A percentile compares a stretch with the other conserved stretches of the same genome.
These are phyloP conservation scores for Aphanomyces cochlioides DNA, from an alignment of 352 stramenopile species.

Conservation along the genomic window DNA sequence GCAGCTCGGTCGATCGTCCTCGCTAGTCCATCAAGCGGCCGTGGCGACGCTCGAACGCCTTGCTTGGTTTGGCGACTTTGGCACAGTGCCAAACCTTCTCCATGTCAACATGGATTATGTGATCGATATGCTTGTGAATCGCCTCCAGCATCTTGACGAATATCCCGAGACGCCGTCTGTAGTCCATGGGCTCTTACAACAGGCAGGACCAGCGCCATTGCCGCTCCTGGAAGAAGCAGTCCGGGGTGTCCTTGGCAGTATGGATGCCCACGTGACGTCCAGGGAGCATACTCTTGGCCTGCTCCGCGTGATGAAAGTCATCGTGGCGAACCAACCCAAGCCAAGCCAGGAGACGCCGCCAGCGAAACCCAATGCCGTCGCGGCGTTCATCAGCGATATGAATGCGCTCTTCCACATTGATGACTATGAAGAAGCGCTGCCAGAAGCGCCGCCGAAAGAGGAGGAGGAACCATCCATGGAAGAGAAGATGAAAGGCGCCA, in stretches of 20 bases:
- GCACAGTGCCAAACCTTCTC: slow-evolving; percentile 58
- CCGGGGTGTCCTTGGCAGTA: slow-evolving; percentile 56
- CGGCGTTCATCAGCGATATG: slow-evolving; percentile 63
- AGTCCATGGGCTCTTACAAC: slow-evolving; percentile 61
- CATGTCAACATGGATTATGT: slow-evolving; percentile 87
- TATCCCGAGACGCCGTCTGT: slow-evolving; percentile 75
- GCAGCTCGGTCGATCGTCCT: slow-evolving; percentile 57
- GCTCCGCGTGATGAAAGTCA: slow-evolving; percentile 38
- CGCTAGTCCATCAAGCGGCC: slow-evolving; percentile 64
- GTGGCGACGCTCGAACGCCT: slow-evolving; percentile 67
- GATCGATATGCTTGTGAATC: slow-evolving; percentile 67
- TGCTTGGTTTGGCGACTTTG: slow-evolving; percentile 53
- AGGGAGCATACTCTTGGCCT: slow-evolving; percentile 42
- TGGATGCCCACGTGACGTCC: slow-evolving; percentile 76
- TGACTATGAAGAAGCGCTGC: slow-evolving; percentile 28
- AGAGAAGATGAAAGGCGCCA: slow-evolving; percentile 50
- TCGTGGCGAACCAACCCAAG: slow-evolving; percentile 10
- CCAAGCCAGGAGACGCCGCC: slow-evolving; percentile 3
- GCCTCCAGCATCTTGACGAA: slow-evolving; percentile 61
- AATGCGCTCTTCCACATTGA: slow-evolving; percentile 39
- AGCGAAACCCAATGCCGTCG: slow-evolving; percentile 30
- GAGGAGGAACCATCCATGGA: no score
- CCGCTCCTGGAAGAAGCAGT: slow-evolving; percentile 75
- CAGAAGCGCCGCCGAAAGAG: neutral
- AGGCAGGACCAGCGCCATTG: slow-evolving; percentile 54